Evolutionary conservation across 1,284 basidiomycete species (phyloP), one percentile per base, ranked within the genome.

Genomic region (Tilletia indica): DNA sequence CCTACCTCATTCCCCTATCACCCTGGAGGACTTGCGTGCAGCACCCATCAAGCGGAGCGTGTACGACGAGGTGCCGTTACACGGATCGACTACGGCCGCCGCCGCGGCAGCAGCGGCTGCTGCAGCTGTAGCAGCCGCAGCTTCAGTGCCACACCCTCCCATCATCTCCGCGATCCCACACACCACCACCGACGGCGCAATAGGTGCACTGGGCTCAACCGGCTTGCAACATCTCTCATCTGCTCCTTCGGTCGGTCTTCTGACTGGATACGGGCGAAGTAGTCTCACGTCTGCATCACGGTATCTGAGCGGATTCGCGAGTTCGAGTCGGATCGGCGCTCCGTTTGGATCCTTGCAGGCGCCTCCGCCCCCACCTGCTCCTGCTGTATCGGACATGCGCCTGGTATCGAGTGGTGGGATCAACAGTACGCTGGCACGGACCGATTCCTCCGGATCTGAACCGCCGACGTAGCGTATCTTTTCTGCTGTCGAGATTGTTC

Each of bases 31-130:
- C 19, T 19, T 63, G 6, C 58, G 58, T 31, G 58, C 58, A 14
- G 58, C 58, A 9, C 58, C 58, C 12, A 31, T 63, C 25, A 63
- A 63, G 36, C 21, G 36, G 21, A 63, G 58, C 58, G 36, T 63
- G 6, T 63, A 63, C 58, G 58, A 63, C 58, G 58, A 63, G 36
- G 58, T 63, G 58, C 58, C 58, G 11, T 31, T 63, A 9, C 58
- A 63, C 31, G 58, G 58, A 14, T 63, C 58, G 25, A 63, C 58
- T 16, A 63, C 58, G 58, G 58, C 58, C 21, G 58, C 58, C 36
- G 58, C 58, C 9, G 58, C 58, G 2, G 58, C 58, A 34, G 58
- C 58, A 21, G 58, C 58, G 14, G 58, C 58, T 63, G 58, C 58
- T 16, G 58, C 58, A 31, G 58, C 58, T 5, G 58, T 63, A 11